Evolutionary conservation across 2,329 filamentous ascomycete genomes (phyloP), one percentile per base, ranked within the genome.

Genomic region (Thermoascus crustaceus): DNA sequence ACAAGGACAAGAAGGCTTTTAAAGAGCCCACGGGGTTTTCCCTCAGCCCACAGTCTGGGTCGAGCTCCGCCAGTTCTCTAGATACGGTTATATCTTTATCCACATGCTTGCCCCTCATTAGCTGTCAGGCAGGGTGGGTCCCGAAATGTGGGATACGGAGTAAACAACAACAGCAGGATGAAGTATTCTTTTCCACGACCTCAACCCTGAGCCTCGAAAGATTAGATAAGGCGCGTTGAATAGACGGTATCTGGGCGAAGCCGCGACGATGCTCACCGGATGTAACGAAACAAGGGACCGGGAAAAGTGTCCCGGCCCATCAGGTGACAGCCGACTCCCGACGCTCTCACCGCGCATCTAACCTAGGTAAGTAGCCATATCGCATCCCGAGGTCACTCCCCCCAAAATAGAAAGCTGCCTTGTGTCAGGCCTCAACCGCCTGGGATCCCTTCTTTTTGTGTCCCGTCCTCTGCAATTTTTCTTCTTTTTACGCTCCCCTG

Each of bases 351-450:
- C 47, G 44, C 46, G 41, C 26, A 40, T 32, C 38, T 35, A 42
- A 29, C 26, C 26, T 29, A 45, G 42, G 39, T 36, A 46, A 41
- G 44, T 38, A 45, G 24, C 26, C 13, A 14, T 6, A 35, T 37
- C 45, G 41, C 44, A 52, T 52, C 51, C 54, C 54, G 52, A 57
- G 42, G 37, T 42, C 39, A 30, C 46, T 41, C 46, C 40, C 48
- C 41, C 43, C 45, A 46, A 56, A 56, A 58, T 55, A 52, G 52
- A 54, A 55, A 57, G 53, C 55, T 54, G 53, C 57, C 50, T 48
- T 47, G 43, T 42, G 42, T 38, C 43, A 34, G 36, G 38, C 24
- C 31, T 34, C 32, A 34, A 33, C 29, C 23, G 26, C 39, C 42
- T 38, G n/a, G n/a, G n/a, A n/a, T 40, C 38, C 32, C 30, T 33